A percentile compares a stretch with the other conserved stretches of the same genome.
phyloP scores from a whole-genome alignment of 2,329 filamentous ascomycete species.

The Paraphaeosphaeria sporulosa region DNA sequence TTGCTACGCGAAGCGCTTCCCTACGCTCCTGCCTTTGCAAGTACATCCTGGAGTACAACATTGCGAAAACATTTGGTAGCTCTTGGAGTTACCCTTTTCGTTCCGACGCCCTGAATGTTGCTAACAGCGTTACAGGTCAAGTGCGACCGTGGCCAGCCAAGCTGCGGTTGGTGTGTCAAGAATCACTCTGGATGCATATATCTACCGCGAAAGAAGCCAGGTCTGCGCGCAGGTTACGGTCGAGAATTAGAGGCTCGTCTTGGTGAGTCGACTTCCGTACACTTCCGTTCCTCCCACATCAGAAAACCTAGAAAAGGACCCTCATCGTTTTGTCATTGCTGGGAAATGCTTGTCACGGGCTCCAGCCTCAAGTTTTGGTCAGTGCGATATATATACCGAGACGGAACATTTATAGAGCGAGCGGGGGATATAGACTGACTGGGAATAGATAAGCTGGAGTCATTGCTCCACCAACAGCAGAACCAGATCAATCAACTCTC shows the following conservation, averaged over 20 bases:
- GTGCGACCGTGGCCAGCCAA: slow-evolving; percentile 74
- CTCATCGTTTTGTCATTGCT: not conserved
- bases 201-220: slow-evolving; percentile 74
- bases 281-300: not conserved
- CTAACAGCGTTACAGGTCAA: slow-evolving; percentile 53
- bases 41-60: not conserved
- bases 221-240: slow-evolving; percentile 66
- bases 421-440: slow-evolving; percentile 15
- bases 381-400: not conserved
- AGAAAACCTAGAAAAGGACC: not conserved
- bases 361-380: not conserved
- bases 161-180: slow-evolving; percentile 76
- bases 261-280: slow-evolving; percentile 52
- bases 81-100: not conserved
- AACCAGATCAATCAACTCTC: slow-evolving; percentile 55
- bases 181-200: slow-evolving; percentile 72
- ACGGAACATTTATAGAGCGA: not conserved
- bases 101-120: not conserved
- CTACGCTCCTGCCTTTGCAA: not conserved
- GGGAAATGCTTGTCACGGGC: not conserved
- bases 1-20: not conserved
- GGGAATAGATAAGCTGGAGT: slow-evolving; percentile 55
- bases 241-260: slow-evolving; percentile 67
- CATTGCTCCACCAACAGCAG: slow-evolving; percentile 55
- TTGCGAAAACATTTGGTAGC: not conserved